A percentile compares a stretch with the other conserved stretches of the same genome.
Evolutionary conservation across 345 rosid genomes (phyloP).

Genomic region (Cardamine chenopodiifolia): DNA sequence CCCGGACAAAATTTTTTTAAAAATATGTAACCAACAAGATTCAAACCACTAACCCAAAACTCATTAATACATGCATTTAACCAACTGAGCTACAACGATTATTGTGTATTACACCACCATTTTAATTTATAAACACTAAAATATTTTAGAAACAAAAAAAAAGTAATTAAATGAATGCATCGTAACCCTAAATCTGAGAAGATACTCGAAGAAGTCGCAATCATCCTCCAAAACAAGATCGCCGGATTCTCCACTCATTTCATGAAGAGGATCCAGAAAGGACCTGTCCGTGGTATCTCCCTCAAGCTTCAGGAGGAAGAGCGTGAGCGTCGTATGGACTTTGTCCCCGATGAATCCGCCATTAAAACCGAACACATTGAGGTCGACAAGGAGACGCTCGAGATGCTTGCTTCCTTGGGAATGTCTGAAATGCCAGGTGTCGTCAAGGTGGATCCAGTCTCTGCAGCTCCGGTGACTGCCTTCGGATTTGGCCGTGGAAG

Average conservation of each 20-base stretch:
- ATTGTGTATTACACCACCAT: too few relatives aligned
- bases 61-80: too few relatives aligned
- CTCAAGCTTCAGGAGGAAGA: slow-evolving; percentile 76
- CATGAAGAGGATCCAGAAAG: slow-evolving; percentile 73
- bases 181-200: too few relatives aligned
- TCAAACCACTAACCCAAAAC: too few relatives aligned
- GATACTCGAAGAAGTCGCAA: slow-evolving; percentile 66
- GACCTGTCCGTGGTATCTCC: slow-evolving; percentile 75
- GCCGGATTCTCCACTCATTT: slow-evolving; percentile 75
- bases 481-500: slow-evolving; percentile 47
- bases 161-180: too few relatives aligned
- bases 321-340: slow-evolving; percentile 81
- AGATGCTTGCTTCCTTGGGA: slow-evolving; percentile 68
- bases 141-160: too few relatives aligned
- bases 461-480: slow-evolving; percentile 21
- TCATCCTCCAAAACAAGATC: slow-evolving; percentile 76
- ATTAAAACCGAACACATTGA: slow-evolving; percentile 58
- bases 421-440: slow-evolving; percentile 55
- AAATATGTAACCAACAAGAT: too few relatives aligned
- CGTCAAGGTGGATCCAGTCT: slow-evolving; percentile 48
- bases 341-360: slow-evolving; percentile 71
- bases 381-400: slow-evolving; percentile 72
- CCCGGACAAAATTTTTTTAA: too few relatives aligned
- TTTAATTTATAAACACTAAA: too few relatives aligned
- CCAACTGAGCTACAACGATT: too few relatives aligned